Conservation (phyloP, 164 flowering plant genomes). For the Macadamia integrifolia region DNA sequence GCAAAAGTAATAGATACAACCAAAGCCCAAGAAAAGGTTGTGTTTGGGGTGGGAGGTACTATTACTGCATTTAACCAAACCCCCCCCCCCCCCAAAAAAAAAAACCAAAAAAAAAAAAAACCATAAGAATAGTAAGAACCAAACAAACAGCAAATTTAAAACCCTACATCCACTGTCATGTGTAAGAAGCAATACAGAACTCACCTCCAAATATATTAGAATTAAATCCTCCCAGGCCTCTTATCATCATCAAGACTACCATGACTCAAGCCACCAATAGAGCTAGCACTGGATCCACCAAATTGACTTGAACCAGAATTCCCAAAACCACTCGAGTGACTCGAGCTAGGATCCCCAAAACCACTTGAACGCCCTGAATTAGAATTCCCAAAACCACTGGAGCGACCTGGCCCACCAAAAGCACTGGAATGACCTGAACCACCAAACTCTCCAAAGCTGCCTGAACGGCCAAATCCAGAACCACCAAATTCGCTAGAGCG, state of each 20-base stretch:
- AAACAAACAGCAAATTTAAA: too few species aligned
- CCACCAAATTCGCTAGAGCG: conserved; percentile 12
- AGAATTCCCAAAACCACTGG: not conserved
- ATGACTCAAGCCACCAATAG: conserved; percentile 14
- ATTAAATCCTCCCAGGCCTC: conserved; percentile 23
- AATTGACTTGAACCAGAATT: conserved; percentile 11
- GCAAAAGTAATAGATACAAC: too few species aligned
- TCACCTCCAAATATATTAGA: conserved; percentile 20
- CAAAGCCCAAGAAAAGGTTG: too few species aligned
- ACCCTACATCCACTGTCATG: too few species aligned
- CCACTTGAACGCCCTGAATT: too few species aligned
- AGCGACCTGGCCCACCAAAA: conserved; percentile 8
- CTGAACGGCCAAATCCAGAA: conserved; percentile 19
- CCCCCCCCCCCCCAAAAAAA: too few species aligned
- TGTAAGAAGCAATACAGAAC: not conserved
- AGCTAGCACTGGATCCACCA: not conserved
- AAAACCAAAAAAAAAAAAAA: too few species aligned
- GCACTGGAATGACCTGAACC: not conserved
- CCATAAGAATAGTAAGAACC: too few species aligned
- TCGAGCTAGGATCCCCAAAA: too few species aligned
- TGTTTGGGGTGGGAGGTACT: too few species aligned
- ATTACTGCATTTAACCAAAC: too few species aligned
- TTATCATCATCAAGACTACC: conserved; percentile 12
- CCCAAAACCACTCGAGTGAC: not conserved
- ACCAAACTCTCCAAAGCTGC: too few species aligned